These are phyloP conservation scores for Colletotrichum gigasporum DNA, from an alignment of 2,329 filamentous ascomycete species.

Conservation along the genomic window DNA sequence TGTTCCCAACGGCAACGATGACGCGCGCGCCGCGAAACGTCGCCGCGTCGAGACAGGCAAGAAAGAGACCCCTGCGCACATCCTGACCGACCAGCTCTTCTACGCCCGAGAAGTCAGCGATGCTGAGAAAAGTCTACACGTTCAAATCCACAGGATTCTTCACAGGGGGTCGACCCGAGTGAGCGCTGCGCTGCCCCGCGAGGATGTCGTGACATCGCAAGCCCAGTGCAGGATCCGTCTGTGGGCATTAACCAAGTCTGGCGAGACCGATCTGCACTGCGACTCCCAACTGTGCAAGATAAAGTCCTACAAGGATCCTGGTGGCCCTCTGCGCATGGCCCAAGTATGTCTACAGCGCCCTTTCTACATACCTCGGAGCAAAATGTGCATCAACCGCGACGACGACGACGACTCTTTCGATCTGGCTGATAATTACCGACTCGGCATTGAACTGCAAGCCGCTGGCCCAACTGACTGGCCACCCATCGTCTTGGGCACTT, in stretches of 20 bases:
- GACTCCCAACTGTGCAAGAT: constrained; percentile 65
- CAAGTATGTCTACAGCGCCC: constrained; percentile 58
- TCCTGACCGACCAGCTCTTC: constrained; percentile 45
- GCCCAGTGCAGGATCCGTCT: constrained; percentile 56
- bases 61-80: constrained; percentile 37
- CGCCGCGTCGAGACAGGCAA: constrained; percentile 55
- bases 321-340: constrained; percentile 55
- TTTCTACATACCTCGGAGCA: constrained; percentile 62
- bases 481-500: constrained; percentile 43
- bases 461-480: constrained; percentile 62
- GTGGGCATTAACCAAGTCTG: constrained; percentile 36
- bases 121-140: constrained; percentile 54
- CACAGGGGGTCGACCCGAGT: constrained; percentile 50
- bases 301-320: constrained; percentile 57
- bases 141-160: constrained; percentile 62
- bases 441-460: constrained; percentile 63
- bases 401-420: constrained; percentile 59
- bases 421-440: constrained; percentile 58
- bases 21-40: constrained; percentile 57
- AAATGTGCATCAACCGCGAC: constrained; percentile 57
- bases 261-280: constrained; percentile 54
- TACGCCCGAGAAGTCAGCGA: constrained; percentile 42
- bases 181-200: constrained; percentile 39
- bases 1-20: constrained; percentile 45
- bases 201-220: constrained; percentile 41